These are phyloP conservation scores for Candida neerlandica DNA, from an alignment of 1,139 yeast genomes.

Conservation along the genomic window DNA sequence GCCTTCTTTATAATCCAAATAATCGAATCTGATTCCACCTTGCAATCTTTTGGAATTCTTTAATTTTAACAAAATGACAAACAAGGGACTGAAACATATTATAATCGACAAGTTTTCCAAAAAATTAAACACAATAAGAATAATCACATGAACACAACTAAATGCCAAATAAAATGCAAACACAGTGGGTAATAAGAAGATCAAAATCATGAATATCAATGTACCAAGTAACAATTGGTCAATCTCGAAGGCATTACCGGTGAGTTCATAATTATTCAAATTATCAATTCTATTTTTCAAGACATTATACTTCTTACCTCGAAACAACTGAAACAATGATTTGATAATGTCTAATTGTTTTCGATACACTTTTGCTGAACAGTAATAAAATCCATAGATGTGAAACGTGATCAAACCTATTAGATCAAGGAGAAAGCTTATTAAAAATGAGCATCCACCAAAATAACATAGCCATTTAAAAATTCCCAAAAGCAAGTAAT, in stretches of 20 bases:
- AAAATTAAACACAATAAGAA: slow-evolving; percentile 51
- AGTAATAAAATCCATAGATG: slow-evolving; percentile 72
- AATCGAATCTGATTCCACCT: slow-evolving; percentile 70
- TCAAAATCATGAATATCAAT: slow-evolving; percentile 74
- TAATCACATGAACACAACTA: slow-evolving; percentile 57
- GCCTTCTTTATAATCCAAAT: slow-evolving; percentile 17
- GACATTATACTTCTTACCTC: slow-evolving; percentile 87
- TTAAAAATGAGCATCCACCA: slow-evolving; percentile 74
- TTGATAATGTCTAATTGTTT: slow-evolving; percentile 70
- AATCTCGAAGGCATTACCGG: slow-evolving; percentile 63
- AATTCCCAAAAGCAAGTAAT: slow-evolving; percentile 4
- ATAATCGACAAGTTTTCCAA: slow-evolving; percentile 66
- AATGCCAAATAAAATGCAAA: slow-evolving; percentile 81
- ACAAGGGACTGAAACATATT: slow-evolving; percentile 83
- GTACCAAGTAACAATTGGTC: slow-evolving; percentile 91
- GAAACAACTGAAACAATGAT: slow-evolving; percentile 80
- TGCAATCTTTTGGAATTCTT: slow-evolving; percentile 87
- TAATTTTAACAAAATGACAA: slow-evolving; percentile 73
- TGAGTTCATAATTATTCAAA: slow-evolving; percentile 44
- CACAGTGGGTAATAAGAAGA: slow-evolving; percentile 84
- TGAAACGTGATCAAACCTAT: slow-evolving; percentile 68
- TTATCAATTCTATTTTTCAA: slow-evolving; percentile 81
- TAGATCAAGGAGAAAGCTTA: slow-evolving; percentile 68
- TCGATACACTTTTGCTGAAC: slow-evolving; percentile 76
- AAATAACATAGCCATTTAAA: slow-evolving; percentile 29